Evolutionary conservation across 768 basidiomycete genomes (phyloP), one percentile per base, ranked within the genome.

Genomic region (Russula sp.): DNA sequence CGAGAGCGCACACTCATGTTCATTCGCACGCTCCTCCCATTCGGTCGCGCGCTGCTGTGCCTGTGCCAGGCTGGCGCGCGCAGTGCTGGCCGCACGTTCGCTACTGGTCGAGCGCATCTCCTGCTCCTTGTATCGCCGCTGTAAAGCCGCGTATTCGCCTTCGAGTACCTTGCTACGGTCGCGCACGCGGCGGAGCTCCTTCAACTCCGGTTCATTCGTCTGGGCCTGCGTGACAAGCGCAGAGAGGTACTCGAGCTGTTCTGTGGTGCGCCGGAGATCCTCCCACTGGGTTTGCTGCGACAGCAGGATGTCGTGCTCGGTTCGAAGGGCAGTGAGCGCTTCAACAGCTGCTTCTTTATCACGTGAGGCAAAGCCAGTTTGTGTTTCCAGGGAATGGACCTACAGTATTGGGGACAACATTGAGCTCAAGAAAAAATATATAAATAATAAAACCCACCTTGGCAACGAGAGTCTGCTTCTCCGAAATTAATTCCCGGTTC

Each of bases 21-120:
- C 88, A 70, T 85, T 86, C 22, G 88, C 84, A 26, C 86, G 86
- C 66, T 82, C 82, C 75, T 94, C 92, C 90, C 89, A 92, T 69
- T 94, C 92, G 3, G 82, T 76, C 3, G 88, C 82, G 28, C 89
- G 88, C 72, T 91, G 89, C 65, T 92, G 87, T 26, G 88, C 86
- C 67, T 88, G 85, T 24, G 80, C 74, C 32, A 92, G 79, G 72
- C 75, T 87, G 72, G 90, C 85, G 50, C 84, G 83, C 3, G 83
- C 79, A 20, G 84, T 74, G 26, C 75, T 75, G 1, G 84, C 78
- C 11, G 84, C 76, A 58, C 84, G 83, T 52, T 93, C 90, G 69
- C 77, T 83, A 69, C 83, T 87, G 30, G 79, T 71, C 3, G 80
- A 67, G 71, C 85, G 88, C 56, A 70, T 76, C 68, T 93, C 92